Percentiles rank a stretch among this genome's conserved stretches.
Conservation (phyloP, 441 rosid species). For the Macaranga tanarius region DNA sequence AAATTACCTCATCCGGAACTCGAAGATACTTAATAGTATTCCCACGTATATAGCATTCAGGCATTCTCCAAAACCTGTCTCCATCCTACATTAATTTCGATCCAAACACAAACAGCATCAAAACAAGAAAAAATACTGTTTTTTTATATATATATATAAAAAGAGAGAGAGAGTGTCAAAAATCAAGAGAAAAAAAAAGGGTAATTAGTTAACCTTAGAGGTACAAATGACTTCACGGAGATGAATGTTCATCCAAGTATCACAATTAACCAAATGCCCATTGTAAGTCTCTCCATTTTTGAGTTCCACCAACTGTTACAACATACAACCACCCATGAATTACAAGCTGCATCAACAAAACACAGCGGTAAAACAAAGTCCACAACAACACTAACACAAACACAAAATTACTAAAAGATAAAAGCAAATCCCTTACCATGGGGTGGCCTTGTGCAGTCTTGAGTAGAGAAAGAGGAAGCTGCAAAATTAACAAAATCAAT, state of each 20-base stretch:
- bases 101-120: not conserved
- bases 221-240: slow-evolving; percentile 98
- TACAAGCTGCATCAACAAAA: slow-evolving; percentile 23
- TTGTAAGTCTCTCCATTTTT: slow-evolving; percentile 98
- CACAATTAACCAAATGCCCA: slow-evolving; percentile 95
- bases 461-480: slow-evolving; percentile 95
- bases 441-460: slow-evolving; percentile 98
- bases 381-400: not conserved
- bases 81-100: slow-evolving; percentile 65
- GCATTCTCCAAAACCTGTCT: slow-evolving; percentile 98
- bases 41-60: slow-evolving; percentile 97
- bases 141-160: too few species aligned
- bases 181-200: not conserved
- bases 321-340: slow-evolving; percentile 27
- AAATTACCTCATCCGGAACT: slow-evolving; percentile 87
- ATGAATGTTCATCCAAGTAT: slow-evolving; percentile 99
- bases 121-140: slow-evolving; percentile 4
- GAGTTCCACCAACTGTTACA: slow-evolving; percentile 78
- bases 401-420: not conserved
- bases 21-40: slow-evolving; percentile 94
- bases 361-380: slow-evolving; percentile 6
- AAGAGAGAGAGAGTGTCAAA: too few species aligned
- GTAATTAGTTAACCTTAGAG: slow-evolving; percentile 57
- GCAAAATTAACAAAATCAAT: slow-evolving; percentile 21
- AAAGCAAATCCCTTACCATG: slow-evolving; percentile 50